These are phyloP conservation scores for Monosporascus sp. DNA, from an alignment of 2,329 filamentous ascomycete genomes.

Conservation along the genomic window DNA sequence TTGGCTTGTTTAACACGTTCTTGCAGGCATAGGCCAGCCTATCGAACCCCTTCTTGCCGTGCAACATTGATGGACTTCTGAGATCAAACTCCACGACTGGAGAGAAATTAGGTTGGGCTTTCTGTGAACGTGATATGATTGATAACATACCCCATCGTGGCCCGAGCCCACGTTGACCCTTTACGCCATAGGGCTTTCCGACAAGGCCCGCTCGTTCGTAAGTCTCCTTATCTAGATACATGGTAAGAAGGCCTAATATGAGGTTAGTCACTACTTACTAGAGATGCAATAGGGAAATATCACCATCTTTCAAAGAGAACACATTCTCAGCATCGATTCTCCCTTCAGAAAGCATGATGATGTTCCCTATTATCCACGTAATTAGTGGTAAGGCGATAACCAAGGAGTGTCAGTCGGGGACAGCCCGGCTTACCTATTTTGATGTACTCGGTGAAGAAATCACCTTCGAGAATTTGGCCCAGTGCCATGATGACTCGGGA, in stretches of 20 bases:
- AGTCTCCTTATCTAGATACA: constrained; percentile 75
- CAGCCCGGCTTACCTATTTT: constrained; percentile 57
- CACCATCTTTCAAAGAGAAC: constrained; percentile 67
- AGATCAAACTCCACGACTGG: constrained; percentile 75
- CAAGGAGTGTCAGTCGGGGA: background rate
- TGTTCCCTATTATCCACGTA: constrained; percentile 52
- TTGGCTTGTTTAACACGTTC: constrained; percentile 63
- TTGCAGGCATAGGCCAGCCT: constrained; percentile 72
- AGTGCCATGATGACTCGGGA: constrained; percentile 69
- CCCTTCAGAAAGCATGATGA: constrained; percentile 81
- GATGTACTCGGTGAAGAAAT: constrained; percentile 81
- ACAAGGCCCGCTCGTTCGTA: constrained; percentile 80
- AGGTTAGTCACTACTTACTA: background rate
- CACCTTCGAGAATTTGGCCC: constrained; percentile 63
- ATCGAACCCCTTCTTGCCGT: constrained; percentile 79
- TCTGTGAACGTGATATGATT: background rate
- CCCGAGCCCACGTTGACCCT: constrained; percentile 56
- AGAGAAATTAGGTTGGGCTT: constrained; percentile 20
- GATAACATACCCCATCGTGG: constrained; percentile 64
- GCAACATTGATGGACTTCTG: constrained; percentile 68
- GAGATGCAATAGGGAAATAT: constrained; percentile 12
- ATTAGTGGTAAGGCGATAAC: background rate
- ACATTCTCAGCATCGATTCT: constrained; percentile 64
- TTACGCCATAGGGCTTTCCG: constrained; percentile 60
- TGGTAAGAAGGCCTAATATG: constrained; percentile 54